Evolutionary conservation across 495 filamentous ascomycete genomes (phyloP).

Genomic region (Cladorrhinum samala): DNA sequence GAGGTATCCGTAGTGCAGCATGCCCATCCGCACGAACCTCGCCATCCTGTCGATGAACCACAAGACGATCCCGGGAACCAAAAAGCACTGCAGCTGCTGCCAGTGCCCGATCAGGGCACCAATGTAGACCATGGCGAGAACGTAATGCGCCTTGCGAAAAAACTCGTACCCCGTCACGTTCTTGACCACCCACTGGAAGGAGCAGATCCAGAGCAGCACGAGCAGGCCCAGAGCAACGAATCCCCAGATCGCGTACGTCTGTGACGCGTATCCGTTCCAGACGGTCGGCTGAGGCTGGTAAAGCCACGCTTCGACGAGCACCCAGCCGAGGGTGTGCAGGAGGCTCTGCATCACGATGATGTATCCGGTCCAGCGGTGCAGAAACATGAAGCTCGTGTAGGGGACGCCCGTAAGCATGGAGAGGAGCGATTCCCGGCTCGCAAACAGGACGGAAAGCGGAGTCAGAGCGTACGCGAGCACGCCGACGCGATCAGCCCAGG

Average conservation of each 20-base stretch:
- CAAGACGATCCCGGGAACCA: slow-evolving; percentile 54
- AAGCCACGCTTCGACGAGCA: slow-evolving; percentile 51
- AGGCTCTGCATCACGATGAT: slow-evolving; percentile 56
- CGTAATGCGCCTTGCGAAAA: slow-evolving; percentile 59
- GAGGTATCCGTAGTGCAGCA: slow-evolving; percentile 47
- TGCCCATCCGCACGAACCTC: slow-evolving; percentile 42
- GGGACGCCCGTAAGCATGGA: slow-evolving; percentile 57
- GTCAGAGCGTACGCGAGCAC: slow-evolving; percentile 61
- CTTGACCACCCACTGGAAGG: slow-evolving; percentile 47
- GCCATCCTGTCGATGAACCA: slow-evolving; percentile 50
- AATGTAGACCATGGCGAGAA: slow-evolving; percentile 59
- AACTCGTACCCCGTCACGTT: slow-evolving; percentile 58
- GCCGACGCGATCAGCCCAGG: slow-evolving; percentile 58
- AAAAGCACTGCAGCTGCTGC: slow-evolving; percentile 53
- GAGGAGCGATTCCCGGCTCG: slow-evolving; percentile 54
- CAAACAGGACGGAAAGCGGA: slow-evolving; percentile 54
- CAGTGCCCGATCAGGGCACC: slow-evolving; percentile 66
- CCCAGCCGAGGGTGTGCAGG: slow-evolving; percentile 63
- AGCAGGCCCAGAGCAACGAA: slow-evolving; percentile 57
- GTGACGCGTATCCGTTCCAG: slow-evolving; percentile 44
- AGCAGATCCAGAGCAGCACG: slow-evolving; percentile 48
- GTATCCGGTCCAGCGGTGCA: slow-evolving; percentile 60
- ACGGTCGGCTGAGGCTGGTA: slow-evolving; percentile 59
- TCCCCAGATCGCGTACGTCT: slow-evolving; percentile 59
- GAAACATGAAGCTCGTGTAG: slow-evolving; percentile 63